Evolutionary conservation across 306 rosid species (phyloP), one percentile per base, ranked within the genome.

Genomic region (Macrotyloma uniflorum): DNA sequence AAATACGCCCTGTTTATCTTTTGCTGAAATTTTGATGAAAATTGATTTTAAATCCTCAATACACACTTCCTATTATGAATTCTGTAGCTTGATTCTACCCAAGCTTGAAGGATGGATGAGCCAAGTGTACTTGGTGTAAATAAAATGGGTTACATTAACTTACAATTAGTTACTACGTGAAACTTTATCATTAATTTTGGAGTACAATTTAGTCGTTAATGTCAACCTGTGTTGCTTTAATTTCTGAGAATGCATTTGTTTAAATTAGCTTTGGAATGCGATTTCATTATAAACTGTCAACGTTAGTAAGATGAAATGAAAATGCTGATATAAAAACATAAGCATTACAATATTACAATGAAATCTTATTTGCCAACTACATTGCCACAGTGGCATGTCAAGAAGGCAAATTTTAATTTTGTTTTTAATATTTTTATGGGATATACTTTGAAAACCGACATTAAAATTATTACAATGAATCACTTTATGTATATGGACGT

Each of bases 41-140:
- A 58, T 35, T 61, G 53, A 50, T 51, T 20, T 22, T 51, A 43
- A n/a, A 79, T 79, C 53, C 58, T 53, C 36, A 67, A 58, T 61
- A 70, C 30, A 45, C n/a, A 23, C 32, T 40, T 42, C 45, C 9
- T 30, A 49, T n/a, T 50, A 6, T 16, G 35, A 26, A 38, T 24
- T 40, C 35, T 79, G 65, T 72, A 35, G 65, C 47, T 69, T 55
- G 35, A 22, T 72, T 54, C 36, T 50, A 22, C 43, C 3, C 61
- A 12, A 23, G 66, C 30, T n/a, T 67, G 40, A 67, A 57, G 23
- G 42, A 57, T 67, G 54, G 32, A 67, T 66, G 53, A 81, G 36
- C 26, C 62, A 20, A 13, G 50, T 38, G 24, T 68, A 5, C 30
- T 49, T 33, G 32, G 46, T 49, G 61, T 28, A 14, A 19, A n/a